Evolutionary conservation across 1,284 basidiomycete species (phyloP).

Genomic region (Leccinum insolens): DNA sequence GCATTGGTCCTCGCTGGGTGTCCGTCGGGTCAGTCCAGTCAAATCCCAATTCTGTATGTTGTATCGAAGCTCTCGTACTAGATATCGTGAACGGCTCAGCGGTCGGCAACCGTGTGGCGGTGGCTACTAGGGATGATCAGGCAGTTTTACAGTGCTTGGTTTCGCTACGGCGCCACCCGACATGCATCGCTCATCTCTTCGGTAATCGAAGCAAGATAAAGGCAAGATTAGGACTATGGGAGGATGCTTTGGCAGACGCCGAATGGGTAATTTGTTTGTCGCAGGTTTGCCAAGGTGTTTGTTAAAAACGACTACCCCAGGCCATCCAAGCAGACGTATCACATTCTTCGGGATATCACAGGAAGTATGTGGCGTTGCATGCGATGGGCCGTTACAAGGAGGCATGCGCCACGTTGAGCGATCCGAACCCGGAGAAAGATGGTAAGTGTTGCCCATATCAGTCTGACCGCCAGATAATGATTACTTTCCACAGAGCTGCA

Average conservation of each 20-base stretch:
- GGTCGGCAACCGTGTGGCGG: too few relatives aligned
- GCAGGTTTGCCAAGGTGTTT: neutral
- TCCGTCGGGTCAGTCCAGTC: constrained; percentile 2
- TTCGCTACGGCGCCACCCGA: too few relatives aligned
- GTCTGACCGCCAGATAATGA: neutral
- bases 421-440: neutral
- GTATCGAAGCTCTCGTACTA: too few relatives aligned
- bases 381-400: neutral
- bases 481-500: constrained; percentile 6
- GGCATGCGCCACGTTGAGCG: neutral
- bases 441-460: constrained; percentile 1
- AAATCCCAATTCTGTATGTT: neutral
- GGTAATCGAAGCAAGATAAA: too few relatives aligned
- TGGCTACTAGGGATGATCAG: too few relatives aligned
- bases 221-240: too few relatives aligned
- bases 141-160: too few relatives aligned
- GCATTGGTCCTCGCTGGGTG: constrained; percentile 5
- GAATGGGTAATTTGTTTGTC: neutral
- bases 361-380: constrained; percentile 8
- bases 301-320: neutral
- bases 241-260: too few relatives aligned
- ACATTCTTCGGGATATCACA: constrained; percentile 6
- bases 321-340: constrained; percentile 9
- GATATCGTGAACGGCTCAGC: too few relatives aligned
- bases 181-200: too few relatives aligned